A percentile compares a stretch with the other conserved stretches of the same genome.
These are phyloP conservation scores for Benincasa hispida DNA, from an alignment of 306 rosid species.

Conservation along the genomic window DNA sequence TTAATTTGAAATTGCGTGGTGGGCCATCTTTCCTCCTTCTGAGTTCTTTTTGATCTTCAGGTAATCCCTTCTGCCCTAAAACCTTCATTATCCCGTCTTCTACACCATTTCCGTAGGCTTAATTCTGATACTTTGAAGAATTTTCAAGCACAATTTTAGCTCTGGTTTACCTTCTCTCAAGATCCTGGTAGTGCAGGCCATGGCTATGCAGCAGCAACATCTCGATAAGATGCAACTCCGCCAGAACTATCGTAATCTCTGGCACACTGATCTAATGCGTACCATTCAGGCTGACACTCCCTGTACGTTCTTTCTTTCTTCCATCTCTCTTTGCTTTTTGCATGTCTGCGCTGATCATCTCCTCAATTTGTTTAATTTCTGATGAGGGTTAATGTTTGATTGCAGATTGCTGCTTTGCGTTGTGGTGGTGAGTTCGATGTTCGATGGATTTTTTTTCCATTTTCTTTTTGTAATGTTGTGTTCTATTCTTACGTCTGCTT, in stretches of 20 bases:
- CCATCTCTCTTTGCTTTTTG: background rate
- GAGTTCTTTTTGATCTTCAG: background rate
- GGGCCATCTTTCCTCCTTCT: background rate
- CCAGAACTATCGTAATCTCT: conserved; percentile 65
- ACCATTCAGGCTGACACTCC: conserved; percentile 59
- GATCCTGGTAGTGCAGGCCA: conserved; percentile 12
- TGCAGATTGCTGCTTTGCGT: conserved; percentile 74
- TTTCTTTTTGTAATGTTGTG: background rate
- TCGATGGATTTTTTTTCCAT: conserved; percentile 7
- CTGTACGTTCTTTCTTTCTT: conserved; percentile 17
- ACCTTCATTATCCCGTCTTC: background rate
- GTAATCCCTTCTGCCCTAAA: background rate
- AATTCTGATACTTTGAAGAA: background rate
- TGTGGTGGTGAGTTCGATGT: conserved; percentile 51
- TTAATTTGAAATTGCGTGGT: background rate
- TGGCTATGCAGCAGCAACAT: conserved; percentile 45
- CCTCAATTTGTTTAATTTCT: background rate
- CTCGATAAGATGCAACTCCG: conserved; percentile 78
- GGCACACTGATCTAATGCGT: conserved; percentile 61
- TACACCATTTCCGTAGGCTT: background rate
- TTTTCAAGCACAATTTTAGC: background rate
- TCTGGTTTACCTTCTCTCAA: background rate
- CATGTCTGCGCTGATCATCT: background rate
- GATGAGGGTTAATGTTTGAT: background rate
- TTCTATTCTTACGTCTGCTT: conserved; percentile 5